Base-by-base conservation (phyloP, 371 early-diverging fungal genomes). In the Dichotomocladium elegans region DNA sequence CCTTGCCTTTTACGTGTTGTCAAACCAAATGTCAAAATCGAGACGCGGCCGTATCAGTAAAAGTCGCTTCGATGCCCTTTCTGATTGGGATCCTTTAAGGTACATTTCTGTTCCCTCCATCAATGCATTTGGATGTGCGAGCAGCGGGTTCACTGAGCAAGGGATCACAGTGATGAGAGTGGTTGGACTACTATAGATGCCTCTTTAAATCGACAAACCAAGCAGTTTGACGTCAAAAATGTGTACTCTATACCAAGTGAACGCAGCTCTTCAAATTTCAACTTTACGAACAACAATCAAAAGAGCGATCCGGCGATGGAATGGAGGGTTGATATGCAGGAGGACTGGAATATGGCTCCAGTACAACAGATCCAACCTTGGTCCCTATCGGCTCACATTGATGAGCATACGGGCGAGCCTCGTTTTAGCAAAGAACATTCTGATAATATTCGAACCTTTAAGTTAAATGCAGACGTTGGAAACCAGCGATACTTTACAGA, bases 391-490 rank as follows among this genome's bases (percentile, higher is more conserved):
- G 21, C 21, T 1, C 25, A 15, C 24, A 9, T 31, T 11, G 27
- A 14, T 19, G 27, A 33, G 4, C 2, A 21, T 15, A 47, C 17
- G 12, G 17, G 17, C 12, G 31, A 55, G 11, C 27, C 54, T 1
- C 46, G 56, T 14, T 55, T 34, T 48, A 61, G 55, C 17, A 41
- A 45, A 29, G 15, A 33, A 28, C 12, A n/a, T 28, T 22, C 4
- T n/a, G 45, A 41, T 21, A 21, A 55, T 17, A 22, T 30, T 26
- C 27, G 29, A 3, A 47, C 53, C 14, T 63, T 63, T 25, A 40
- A 47, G 34, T 33, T 67, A 19, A 71, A 72, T 44, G 22, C 57
- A 12, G 69, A 67, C 12, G 61, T 70, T 10, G 28, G 29, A 14
- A 51, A 58, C 4, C 68, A 73, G 6, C 27, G 29, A 7, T 44